phyloP scores from a whole-genome alignment of 2,329 filamentous ascomycete species.

The Exserohilum rostratum region DNA sequence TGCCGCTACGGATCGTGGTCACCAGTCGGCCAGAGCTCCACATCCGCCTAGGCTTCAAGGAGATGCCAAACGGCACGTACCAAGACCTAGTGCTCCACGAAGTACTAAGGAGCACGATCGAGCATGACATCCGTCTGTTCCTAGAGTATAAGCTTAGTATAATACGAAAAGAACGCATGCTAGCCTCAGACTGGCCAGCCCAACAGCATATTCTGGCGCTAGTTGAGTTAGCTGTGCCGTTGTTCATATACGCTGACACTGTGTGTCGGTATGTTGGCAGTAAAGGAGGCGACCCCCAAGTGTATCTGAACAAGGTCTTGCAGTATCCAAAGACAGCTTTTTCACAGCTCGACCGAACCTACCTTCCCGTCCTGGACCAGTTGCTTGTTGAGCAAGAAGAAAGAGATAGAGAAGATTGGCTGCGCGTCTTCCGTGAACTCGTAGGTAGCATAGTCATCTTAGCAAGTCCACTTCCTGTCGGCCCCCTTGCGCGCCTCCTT shows the following conservation, averaged over 20 bases:
- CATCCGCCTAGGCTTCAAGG: slow-evolving; percentile 26
- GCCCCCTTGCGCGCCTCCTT: slow-evolving; percentile 20
- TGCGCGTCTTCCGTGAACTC: slow-evolving; percentile 17
- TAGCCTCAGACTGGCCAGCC: slow-evolving; percentile 33
- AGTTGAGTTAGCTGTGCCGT: slow-evolving; percentile 30
- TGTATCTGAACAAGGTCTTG: slow-evolving; percentile 7
- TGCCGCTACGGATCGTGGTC: slow-evolving; percentile 23
- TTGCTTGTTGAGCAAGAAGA: slow-evolving; percentile 41
- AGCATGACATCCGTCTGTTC: slow-evolving; percentile 30
- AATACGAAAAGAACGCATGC: slow-evolving; percentile 20
- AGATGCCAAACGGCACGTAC: slow-evolving; percentile 25
- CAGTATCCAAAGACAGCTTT: slow-evolving; percentile 20
- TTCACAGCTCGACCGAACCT: slow-evolving; percentile 25
- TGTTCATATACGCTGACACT: slow-evolving; percentile 47
- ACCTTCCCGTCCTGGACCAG: slow-evolving; percentile 27
- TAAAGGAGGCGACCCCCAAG: slow-evolving; percentile 14
- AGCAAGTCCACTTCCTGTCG: slow-evolving; percentile 25
- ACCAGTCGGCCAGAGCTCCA: slow-evolving; percentile 30
- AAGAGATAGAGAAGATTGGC: slow-evolving; percentile 20
- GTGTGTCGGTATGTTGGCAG: slow-evolving; percentile 30
- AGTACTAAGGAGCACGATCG: slow-evolving; percentile 23
- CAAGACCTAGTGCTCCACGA: slow-evolving; percentile 28
- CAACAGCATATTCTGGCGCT: slow-evolving; percentile 28
- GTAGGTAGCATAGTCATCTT: slow-evolving; percentile 27
- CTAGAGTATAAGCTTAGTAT: slow-evolving; percentile 23